Evolutionary conservation across 192 early-diverging fungal species (phyloP), one percentile per base, ranked within the genome.

Genomic region (Radiomyces spectabilis): DNA sequence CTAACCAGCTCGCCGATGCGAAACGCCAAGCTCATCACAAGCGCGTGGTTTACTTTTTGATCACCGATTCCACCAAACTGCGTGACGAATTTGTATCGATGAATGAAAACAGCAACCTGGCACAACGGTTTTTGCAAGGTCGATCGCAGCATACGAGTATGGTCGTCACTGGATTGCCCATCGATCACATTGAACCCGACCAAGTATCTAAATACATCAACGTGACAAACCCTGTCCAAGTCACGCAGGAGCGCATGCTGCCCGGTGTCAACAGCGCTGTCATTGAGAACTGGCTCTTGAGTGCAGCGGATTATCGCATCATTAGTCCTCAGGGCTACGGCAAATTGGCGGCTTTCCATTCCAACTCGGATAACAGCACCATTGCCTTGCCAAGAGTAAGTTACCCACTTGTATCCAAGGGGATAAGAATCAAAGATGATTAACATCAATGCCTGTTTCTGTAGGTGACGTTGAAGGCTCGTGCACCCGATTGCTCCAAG

Each of bases 211-310:
- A 70, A 31, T 70, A 70, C 31, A 70, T 70, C 25, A 48, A 70
- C 39, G 61, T 70, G 2, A 51, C 57, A n/a, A 16, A 50, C n/a
- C 61, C 57, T 8, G 40, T 42, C 10, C 34, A 55, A 19, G 53
- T 59, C 15, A 64, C 52, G 3, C 29, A 38, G 8, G 61, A 53
- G 16, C 35, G 61, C 15, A 63, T 54, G 55, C 41, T 48, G 12
- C 56, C 57, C 16, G 68, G 55, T 37, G 53, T 66, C 6, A 63
- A 66, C 41, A 59, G 64, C 31, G 68, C 72, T 12, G 41, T 66
- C 15, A 67, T 74, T 37, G 72, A 74, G 38, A 74, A 74, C 51
- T 74, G 68, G 72, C 55, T 74, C 31, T 39, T 74, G 18, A 65
- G 68, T 9, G 37, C 59, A 35, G 67, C 72, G 19, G 50, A 66